Evolutionary conservation across 306 rosid genomes (phyloP), one percentile per base, ranked within the genome.

Genomic region (Acacia crassicarpa): DNA sequence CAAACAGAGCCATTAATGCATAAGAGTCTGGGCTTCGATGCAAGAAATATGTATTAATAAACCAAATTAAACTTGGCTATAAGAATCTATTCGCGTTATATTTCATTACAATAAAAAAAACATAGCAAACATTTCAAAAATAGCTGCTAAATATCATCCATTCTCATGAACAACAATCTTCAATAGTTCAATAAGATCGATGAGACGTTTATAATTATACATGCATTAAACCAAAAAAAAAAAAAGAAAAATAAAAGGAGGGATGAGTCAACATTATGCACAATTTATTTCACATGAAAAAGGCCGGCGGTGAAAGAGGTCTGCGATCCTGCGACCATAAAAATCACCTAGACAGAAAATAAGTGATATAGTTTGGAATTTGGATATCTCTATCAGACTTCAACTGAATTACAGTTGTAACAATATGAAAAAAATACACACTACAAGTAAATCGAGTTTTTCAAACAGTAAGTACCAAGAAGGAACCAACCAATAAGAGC

Each of bases 401-500:
- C 14, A 48, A 72, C 76, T 77, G 84, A 67, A 74, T 38, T 78
- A 63, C 67, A 17, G 67, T 74, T 70, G 53, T 70, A 76, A 27
- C 32, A 19, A 19, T 17, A 41, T 10, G 65, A 56, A 81, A 76
- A 76, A 30, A 72, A 32, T 33, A 41, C 78, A 81, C 58, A 81
- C 87, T 93, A 95, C 97, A 95, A 83, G 53, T 91, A 95, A 83
- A 93, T 89, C 87, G 88, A 84, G 73, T 85, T 82, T 89, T 91
- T 93, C 87, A 93, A 92, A 87, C 90, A 88, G 54, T 93, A 93
- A 9, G 98, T 92, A 54, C 97, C 97, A 30, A 96, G 87, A 67
- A 93, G 74, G 89, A 92, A 95, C 99, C 99, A 95, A 72, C 97
- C 97, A 82, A 92, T 85, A 69, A 95, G 91, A 85, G 87, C 48